These are phyloP conservation scores for Ligustrum vulgare DNA, from an alignment of 257 asterid species.

Conservation along the genomic window DNA sequence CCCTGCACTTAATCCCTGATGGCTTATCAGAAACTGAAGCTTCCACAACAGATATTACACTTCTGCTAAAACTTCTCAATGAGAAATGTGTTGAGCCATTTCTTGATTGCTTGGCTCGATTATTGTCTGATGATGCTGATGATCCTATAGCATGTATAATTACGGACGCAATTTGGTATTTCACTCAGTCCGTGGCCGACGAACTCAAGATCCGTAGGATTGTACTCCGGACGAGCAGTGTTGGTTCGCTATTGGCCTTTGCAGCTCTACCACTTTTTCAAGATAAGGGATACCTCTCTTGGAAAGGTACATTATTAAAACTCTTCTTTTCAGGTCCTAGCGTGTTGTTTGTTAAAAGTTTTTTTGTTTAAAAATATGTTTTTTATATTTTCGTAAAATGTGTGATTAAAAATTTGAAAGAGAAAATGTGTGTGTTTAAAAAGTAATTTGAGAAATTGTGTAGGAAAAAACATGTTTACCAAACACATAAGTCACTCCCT, in stretches of 20 bases:
- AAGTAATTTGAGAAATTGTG: no score
- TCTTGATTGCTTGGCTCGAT: slow-evolving; percentile 9
- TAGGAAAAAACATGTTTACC: no score
- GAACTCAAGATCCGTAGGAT: slow-evolving; percentile 38
- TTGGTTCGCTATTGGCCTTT: slow-evolving; percentile 32
- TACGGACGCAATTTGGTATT: slow-evolving; percentile 34
- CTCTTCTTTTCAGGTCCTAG: not conserved
- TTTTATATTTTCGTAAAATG: no score
- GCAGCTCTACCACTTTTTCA: slow-evolving; percentile 29
- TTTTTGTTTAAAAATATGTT: no score
- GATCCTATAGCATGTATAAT: slow-evolving; percentile 24
- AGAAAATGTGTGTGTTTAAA: no score
- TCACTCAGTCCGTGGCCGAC: slow-evolving; percentile 35
- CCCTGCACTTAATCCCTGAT: slow-evolving; percentile 6
- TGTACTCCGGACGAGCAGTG: slow-evolving; percentile 34
- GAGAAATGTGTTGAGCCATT: slow-evolving; percentile 23
- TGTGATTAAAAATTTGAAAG: no score
- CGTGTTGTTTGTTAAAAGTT: no score
- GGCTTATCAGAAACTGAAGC: slow-evolving; percentile 13
- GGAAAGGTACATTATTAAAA: not conserved
- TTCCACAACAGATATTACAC: not conserved
- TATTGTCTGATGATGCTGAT: slow-evolving; percentile 1
- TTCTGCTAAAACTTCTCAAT: slow-evolving; percentile 20
- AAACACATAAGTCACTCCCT: not conserved
- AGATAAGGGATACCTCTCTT: slow-evolving; percentile 26